Evolutionary conservation across 495 filamentous ascomycete species (phyloP), one percentile per base, ranked within the genome.

Genomic region (Friedmanniomyces simplex): DNA sequence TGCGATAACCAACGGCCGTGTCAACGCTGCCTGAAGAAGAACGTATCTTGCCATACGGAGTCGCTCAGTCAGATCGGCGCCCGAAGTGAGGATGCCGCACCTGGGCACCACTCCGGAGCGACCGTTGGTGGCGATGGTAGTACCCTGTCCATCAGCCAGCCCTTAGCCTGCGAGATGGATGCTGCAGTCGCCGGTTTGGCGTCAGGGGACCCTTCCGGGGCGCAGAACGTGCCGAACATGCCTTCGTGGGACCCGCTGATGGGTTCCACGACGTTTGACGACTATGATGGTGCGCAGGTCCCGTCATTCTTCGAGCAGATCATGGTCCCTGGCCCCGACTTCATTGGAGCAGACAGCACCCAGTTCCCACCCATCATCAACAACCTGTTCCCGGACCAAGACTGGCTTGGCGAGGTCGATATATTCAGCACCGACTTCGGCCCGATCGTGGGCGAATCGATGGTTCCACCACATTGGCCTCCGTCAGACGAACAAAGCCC

Each of bases 1-100:
- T 67, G 65, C 37, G 60, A 67, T 22, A 55, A 67, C 41, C 41
- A 61, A 18, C 59, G 63, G 45, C 63, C 65, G 14, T 67, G 65
- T 28, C 58, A 26, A 24, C 18, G 64, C 52, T 67, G 64, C 54
- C 37, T 34, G 11, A 64, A 58, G 25, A 67, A 60, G 46, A 41
- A 50, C 32, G 54, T 65, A 30, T 12, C 37, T 13, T 67, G 62
- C 47, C 36, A 42, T n/a, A 51, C 49, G 14, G 49, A 32, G 5
- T 32, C 28, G 20, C 48, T 45, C 11, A 14, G 8, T 24, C 25
- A 51, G 24, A 24, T 16, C 49, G 26, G 12, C 14, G 43, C 14
- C 18, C 43, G 18, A 47, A n/a, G 8, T 21, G 18, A 6, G 6
- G 8, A 11, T n/a, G 21, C 11, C 18, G 8, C 43, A 47, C 43